Conservation (phyloP, 2,329 filamentous ascomycete species). For the Calonectria pauciramosa region DNA sequence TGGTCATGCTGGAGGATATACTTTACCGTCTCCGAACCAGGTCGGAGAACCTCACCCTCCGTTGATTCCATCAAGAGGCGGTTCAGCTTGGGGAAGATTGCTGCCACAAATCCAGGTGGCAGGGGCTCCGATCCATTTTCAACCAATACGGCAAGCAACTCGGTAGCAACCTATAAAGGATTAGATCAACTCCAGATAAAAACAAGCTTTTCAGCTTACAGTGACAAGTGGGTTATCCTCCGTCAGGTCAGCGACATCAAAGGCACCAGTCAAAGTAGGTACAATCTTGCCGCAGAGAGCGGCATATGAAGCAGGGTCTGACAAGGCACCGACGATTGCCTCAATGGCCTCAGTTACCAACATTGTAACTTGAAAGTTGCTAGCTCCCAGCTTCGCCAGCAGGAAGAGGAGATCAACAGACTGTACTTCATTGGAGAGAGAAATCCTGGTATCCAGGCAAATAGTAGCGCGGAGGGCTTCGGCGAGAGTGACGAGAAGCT, state of each 20-base stretch:
- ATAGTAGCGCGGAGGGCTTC: slow-evolving; percentile 90
- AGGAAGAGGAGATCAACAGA: slow-evolving; percentile 89
- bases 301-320: slow-evolving; percentile 78
- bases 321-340: slow-evolving; percentile 80
- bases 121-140: slow-evolving; percentile 88
- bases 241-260: slow-evolving; percentile 88
- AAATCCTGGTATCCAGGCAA: slow-evolving; percentile 80
- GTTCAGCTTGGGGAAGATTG: slow-evolving; percentile 89
- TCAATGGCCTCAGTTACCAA: slow-evolving; percentile 93
- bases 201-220: slow-evolving; percentile 52
- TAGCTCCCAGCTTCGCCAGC: slow-evolving; percentile 88
- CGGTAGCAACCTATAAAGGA: slow-evolving; percentile 76
- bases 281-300: slow-evolving; percentile 88
- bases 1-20: slow-evolving; percentile 92
- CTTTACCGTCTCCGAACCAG: slow-evolving; percentile 87
- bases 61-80: slow-evolving; percentile 83
- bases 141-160: slow-evolving; percentile 84
- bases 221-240: slow-evolving; percentile 88
- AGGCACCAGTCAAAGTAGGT: slow-evolving; percentile 88
- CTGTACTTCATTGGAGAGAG: slow-evolving; percentile 78
- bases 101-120: slow-evolving; percentile 86
- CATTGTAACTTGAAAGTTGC: slow-evolving; percentile 91
- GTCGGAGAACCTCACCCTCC: slow-evolving; percentile 91
- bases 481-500: slow-evolving; percentile 90
- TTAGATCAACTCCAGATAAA: slow-evolving; percentile 34